Evolutionary conservation across 2,329 filamentous ascomycete genomes (phyloP), one percentile per base, ranked within the genome.

Genomic region (Verticillium tricorpus): DNA sequence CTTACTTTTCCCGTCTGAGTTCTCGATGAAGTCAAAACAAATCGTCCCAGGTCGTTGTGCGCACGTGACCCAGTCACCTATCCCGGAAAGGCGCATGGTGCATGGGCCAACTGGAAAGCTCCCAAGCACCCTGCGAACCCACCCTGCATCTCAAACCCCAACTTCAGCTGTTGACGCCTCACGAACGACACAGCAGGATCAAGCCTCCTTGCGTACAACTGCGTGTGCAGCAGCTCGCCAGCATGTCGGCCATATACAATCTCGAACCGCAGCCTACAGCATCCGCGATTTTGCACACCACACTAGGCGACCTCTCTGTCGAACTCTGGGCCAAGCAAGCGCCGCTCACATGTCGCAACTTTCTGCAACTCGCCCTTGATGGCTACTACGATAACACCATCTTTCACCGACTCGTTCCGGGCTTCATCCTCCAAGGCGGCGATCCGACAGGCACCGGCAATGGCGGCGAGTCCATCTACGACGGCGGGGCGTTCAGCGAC

Each of bases 281-380:
- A 25, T 97, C 95, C 67, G 92, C 91, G 61, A 88, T 97, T 67
- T 83, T 99, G 52, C 89, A 96, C 76, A 99, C 95, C 11, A 96
- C 92, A 7, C 82, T 89, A 56, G 95, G 95, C 75, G 93, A 97
- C 71, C 84, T 99, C 62, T 89, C 91, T 40, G 85, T 99, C 76
- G 92, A 97, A 76, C 88, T 99, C 62, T 99, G 97, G 81, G 93
- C 93, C 19, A 95, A 95, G 72, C 95, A 99, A 77, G 90, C 92
- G 0, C 95, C 95, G 9, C 82, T 97, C 65, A 90, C 95, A 31
- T 93, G 89, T 72, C 92, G 94, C 68, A 98, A 97, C 79, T 99
- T 99, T 77, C 84, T 99, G 40, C 95, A 99, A 75, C 89, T 93
- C 71, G 95, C 92, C 72, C 85, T 97, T 68, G 93, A 99, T 73